phyloP scores from a whole-genome alignment of 2,329 filamentous ascomycete species.

The Emmonsiellopsis sp. region DNA sequence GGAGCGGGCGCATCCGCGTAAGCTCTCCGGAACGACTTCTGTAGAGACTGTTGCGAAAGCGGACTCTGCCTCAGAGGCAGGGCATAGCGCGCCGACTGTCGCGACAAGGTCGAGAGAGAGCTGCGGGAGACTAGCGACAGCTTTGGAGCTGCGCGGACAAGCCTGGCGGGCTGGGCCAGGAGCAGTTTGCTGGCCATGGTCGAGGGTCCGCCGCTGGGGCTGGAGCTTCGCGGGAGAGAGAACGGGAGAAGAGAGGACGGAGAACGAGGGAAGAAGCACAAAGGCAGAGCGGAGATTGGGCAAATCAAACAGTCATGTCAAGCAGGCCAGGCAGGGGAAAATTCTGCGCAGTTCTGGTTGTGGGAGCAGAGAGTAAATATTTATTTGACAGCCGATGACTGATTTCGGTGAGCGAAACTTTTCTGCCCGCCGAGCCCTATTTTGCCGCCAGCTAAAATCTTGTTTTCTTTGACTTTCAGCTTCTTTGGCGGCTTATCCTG shows the following conservation, averaged over 20 bases:
- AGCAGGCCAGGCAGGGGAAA: too few species aligned
- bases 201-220: neutral
- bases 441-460: too few species aligned
- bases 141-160: constrained; percentile 23
- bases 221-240: neutral
- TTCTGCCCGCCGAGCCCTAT: too few species aligned
- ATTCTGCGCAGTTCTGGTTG: too few species aligned
- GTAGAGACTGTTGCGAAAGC: constrained; percentile 17
- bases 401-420: too few species aligned
- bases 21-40: constrained; percentile 35
- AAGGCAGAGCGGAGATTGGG: neutral
- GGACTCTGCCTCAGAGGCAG: constrained; percentile 18
- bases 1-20: constrained; percentile 41
- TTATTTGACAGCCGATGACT: too few species aligned
- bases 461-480: too few species aligned
- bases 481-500: too few species aligned
- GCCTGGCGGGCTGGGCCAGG: constrained; percentile 26
- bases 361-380: too few species aligned
- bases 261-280: neutral
- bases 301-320: too few species aligned
- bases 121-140: constrained; percentile 29
- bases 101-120: constrained; percentile 23
- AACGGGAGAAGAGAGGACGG: neutral
- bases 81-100: constrained; percentile 18
- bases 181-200: constrained; percentile 27